Evolutionary conservation across 2,329 filamentous ascomycete species (phyloP).

Genomic region (Calonectria ilicicola): DNA sequence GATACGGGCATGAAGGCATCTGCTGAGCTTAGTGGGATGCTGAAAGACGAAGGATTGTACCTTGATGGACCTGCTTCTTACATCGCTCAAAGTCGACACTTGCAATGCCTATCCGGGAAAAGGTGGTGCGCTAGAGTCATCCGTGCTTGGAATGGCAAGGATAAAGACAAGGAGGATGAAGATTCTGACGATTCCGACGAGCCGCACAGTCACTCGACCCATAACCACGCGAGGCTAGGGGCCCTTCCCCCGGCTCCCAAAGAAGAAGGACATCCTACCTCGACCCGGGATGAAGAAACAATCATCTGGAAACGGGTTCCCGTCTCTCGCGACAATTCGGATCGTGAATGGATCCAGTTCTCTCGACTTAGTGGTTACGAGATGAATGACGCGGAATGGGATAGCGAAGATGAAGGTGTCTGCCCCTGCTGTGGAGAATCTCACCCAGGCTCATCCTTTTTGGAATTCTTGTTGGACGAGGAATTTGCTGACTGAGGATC

Average conservation of each 20-base stretch:
- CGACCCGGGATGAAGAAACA: slow-evolving; percentile 54
- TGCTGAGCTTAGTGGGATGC: slow-evolving; percentile 62
- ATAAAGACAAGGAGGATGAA: slow-evolving; percentile 36
- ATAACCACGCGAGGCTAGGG: slow-evolving; percentile 46
- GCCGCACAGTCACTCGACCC: slow-evolving; percentile 33
- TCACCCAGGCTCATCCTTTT: slow-evolving; percentile 50
- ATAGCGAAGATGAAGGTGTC: slow-evolving; percentile 50
- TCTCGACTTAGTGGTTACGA: slow-evolving; percentile 54
- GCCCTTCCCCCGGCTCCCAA: slow-evolving; percentile 55
- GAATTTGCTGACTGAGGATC: slow-evolving; percentile 41
- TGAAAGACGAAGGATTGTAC: slow-evolving; percentile 66
- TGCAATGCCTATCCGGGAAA: slow-evolving; percentile 55
- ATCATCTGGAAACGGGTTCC: slow-evolving; percentile 67
- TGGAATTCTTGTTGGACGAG: slow-evolving; percentile 46
- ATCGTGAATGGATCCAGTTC: slow-evolving; percentile 64
- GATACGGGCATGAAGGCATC: slow-evolving; percentile 60
- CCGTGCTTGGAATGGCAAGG: slow-evolving; percentile 54
- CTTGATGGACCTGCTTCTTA: slow-evolving; percentile 59
- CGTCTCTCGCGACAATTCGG: slow-evolving; percentile 50
- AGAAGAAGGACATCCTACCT: slow-evolving; percentile 57
- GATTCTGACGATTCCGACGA: slow-evolving; percentile 43
- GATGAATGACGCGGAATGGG: slow-evolving; percentile 47
- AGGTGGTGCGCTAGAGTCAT: slow-evolving; percentile 58
- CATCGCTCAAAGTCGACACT: slow-evolving; percentile 52
- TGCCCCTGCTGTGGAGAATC: slow-evolving; percentile 56